Evolutionary conservation across 108 stramenopile species (phyloP), one percentile per base, ranked within the genome.

Genomic region (Conticribra guillardii): DNA sequence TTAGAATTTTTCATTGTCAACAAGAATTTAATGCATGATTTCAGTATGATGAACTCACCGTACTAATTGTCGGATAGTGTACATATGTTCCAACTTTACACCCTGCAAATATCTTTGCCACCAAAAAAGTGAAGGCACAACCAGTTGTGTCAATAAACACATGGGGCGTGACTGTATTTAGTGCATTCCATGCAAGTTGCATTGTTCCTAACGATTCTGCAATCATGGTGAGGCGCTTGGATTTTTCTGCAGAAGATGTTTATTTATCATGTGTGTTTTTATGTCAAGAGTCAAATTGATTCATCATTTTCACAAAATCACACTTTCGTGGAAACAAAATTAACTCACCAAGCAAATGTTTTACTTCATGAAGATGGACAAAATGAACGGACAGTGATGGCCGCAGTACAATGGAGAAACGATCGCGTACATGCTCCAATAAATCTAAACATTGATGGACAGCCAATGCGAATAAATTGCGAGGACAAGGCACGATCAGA

Each of bases 61-160:
- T 90, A 52, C 89, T 90, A 51, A 99, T 96, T 8, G 97, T 98
- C 3, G 99, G 98, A 84, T 99, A 99, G 77, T 99, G 99, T 11
- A 96, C 96, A 83, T 99, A 99, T 19, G 96, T 83, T 21, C 84
- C 80, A 29, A 98, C 81, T 49, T 64, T 70, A 37, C 85, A 86
- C 9, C 84, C 81, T 2, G 84, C 79, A 18, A 90, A 63, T 1
- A 89, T 1, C 63, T 74, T 78, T 0, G 96, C 95, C 23, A 97
- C 84, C 2, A 90, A 67, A 78, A 85, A 97, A 0, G 96, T 92
- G 85, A 98, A 99, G 22, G 97, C 97, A 58, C 83, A 96, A 16
- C 99, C 99, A 0, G 96, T 98, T 9, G 98, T 98, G 64, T 98
- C 99, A 23, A 98, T 57, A 71, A 95, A 97, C 0, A 96, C 82